A percentile compares a stretch with the other conserved stretches of the same genome.
These are phyloP conservation scores for Pestalotiopsis sp. DNA, from an alignment of 2,329 filamentous ascomycete genomes.

Conservation along the genomic window DNA sequence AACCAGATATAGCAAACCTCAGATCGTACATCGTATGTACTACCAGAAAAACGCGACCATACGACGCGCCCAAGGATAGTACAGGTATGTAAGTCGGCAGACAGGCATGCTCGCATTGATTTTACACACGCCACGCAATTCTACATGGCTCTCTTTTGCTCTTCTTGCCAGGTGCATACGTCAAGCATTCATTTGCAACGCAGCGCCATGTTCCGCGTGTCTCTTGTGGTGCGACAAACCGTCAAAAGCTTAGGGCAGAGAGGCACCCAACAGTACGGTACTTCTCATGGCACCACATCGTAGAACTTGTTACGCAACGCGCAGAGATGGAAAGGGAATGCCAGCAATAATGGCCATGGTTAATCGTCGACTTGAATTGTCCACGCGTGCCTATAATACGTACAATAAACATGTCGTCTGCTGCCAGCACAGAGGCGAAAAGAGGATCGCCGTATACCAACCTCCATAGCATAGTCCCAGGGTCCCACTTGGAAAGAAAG, in stretches of 20 bases:
- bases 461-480: constrained; percentile 1
- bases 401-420: background rate
- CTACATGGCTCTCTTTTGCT: background rate
- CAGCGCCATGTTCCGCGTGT: constrained; percentile 2
- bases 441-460: background rate
- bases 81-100: background rate
- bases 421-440: background rate
- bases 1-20: background rate
- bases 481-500: background rate
- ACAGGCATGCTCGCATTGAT: background rate
- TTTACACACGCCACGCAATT: background rate
- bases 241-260: background rate
- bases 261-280: background rate
- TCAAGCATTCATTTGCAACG: background rate
- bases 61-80: background rate
- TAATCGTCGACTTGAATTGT: too few species aligned
- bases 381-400: background rate
- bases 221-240: constrained; percentile 9
- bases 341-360: too few species aligned
- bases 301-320: background rate
- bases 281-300: background rate
- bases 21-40: too few species aligned
- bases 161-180: background rate
- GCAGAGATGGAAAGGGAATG: too few species aligned
- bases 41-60: too few species aligned